Conservation (phyloP, 2,329 filamentous ascomycete genomes). For the Arthroderma uncinatum region DNA sequence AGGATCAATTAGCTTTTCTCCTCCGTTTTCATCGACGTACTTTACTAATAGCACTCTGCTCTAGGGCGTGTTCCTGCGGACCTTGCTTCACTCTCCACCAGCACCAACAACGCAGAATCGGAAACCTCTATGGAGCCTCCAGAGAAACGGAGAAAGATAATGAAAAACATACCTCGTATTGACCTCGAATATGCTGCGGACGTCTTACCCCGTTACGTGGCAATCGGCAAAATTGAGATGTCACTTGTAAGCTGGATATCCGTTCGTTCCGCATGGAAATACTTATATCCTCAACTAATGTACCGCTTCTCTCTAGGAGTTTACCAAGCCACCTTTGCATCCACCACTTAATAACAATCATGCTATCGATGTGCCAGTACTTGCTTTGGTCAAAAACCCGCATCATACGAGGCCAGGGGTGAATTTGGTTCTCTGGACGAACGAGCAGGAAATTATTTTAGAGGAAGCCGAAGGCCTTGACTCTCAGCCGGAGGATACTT, state of each 20-base stretch:
- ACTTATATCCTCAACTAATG: not conserved
- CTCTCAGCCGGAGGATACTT: not conserved
- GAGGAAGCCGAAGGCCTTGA: not conserved
- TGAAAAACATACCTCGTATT: not conserved
- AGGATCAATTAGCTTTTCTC: not conserved
- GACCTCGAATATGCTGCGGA: not conserved
- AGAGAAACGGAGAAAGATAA: not conserved
- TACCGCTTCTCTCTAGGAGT: not conserved
- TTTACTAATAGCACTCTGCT: not conserved
- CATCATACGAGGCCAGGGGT: not conserved
- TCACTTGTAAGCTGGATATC: not conserved
- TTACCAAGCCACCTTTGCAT: not conserved
- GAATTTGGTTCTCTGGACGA: not conserved
- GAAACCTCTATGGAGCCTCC: not conserved
- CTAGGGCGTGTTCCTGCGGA: not conserved
- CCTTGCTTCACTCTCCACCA: not conserved
- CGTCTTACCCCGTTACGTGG: not conserved
- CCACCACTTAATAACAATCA: not conserved
- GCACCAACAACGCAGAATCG: not conserved
- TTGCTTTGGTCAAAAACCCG: not conserved
- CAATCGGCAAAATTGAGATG: conserved; percentile 1
- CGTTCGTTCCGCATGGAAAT: not conserved
- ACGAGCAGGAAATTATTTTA: not conserved
- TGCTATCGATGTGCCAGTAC: not conserved
- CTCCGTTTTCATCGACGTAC: not conserved